Base-by-base conservation (phyloP, 2,329 filamentous ascomycete genomes). In the Zelopaecilomyces penicillatus region DNA sequence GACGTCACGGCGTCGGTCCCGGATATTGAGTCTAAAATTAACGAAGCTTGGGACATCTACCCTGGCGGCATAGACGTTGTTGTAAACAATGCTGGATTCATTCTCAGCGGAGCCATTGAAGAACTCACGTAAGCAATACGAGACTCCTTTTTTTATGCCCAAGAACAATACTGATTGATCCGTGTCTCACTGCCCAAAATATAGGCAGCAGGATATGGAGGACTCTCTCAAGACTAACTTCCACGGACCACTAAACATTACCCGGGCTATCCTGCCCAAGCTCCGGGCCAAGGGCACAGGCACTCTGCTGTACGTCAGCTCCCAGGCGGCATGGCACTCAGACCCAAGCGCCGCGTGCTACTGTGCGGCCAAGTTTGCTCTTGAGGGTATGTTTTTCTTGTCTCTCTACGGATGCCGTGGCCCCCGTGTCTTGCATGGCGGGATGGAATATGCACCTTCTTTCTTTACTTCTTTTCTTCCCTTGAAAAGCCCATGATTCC, bases 81-180 rank as follows among this genome's bases (percentile, higher is more conserved):
- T 1, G 58, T 67, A 7, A 67, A 68, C 29, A 68, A 67, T 31
- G 66, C 66, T 1, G 65, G 64, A 5, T 67, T 48, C 4, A 51
- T 57, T 26, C 42, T 57, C 11, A 52, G 51, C 10, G 56, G 56
- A 27, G 50, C 52, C 1, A 29, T 57, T 5, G 57, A 58, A 30
- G 56, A 59, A 29, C n/a, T 56, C 5, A 55, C 50, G 54, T 58
- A 29, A 39, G 42, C 33, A 27, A 7, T 8, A 41, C 19, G 19
- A 19, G 19, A 3, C 19, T 19, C 19, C 19, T 19, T 19, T 19
- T 19, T 19, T 19, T 19, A 19, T 19, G 19, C 19, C 19, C 19
- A 3, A 19, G 19, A 19, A 19, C 19, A 19, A 19, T 19, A 3
- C 19, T 19, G 19, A 19, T 19, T 19, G 19, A 19, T 19, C 19